Evolutionary conservation across 495 filamentous ascomycete species (phyloP).

Genomic region (Talaromyces trachyspermus): DNA sequence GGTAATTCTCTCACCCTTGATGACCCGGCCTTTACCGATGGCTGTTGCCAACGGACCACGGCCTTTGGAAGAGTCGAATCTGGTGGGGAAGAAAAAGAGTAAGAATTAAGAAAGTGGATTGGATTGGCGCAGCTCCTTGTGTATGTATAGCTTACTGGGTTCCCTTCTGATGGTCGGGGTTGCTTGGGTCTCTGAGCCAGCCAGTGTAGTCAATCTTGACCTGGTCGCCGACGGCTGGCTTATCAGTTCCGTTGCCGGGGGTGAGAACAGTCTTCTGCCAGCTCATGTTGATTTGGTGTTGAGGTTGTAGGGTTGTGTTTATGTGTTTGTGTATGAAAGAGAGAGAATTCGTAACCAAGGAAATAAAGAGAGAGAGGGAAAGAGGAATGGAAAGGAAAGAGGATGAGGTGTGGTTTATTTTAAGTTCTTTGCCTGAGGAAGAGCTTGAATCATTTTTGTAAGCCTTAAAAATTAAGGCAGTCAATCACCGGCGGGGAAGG

Average conservation of each 20-base stretch:
- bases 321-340: not conserved
- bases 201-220: constrained; percentile 82
- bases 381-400: constrained; percentile 11
- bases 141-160: constrained; percentile 31
- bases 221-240: constrained; percentile 53
- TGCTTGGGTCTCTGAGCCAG: constrained; percentile 59
- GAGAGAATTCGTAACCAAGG: constrained; percentile 2
- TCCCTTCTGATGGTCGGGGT: constrained; percentile 41
- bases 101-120: not conserved
- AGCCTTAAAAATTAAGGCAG: no score
- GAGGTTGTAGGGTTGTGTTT: not conserved
- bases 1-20: constrained; percentile 71
- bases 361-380: constrained; percentile 6
- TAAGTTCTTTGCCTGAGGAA: not conserved
- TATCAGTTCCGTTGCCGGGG: constrained; percentile 45
- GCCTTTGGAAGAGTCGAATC: constrained; percentile 71
- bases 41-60: constrained; percentile 54
- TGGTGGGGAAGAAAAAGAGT: constrained; percentile 20
- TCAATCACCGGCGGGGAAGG: no score
- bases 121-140: not conserved
- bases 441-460: not conserved
- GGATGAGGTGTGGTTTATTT: not conserved
- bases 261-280: constrained; percentile 39
- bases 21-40: constrained; percentile 73
- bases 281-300: constrained; percentile 13